phyloP scores from a whole-genome alignment of 768 basidiomycete species.

The Cubamyces sp. region DNA sequence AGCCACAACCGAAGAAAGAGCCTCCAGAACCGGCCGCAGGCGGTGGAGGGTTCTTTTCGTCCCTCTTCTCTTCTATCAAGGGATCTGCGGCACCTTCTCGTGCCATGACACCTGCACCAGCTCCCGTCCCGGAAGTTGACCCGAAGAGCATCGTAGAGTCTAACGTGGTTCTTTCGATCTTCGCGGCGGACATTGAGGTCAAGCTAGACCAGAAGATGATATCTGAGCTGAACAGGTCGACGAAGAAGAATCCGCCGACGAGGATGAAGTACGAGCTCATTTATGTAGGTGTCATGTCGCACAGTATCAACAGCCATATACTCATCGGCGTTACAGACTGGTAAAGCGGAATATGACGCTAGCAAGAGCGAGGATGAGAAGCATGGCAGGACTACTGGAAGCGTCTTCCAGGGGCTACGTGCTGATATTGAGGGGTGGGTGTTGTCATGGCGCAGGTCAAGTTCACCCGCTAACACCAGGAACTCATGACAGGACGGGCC shows the following conservation, averaged over 20 bases:
- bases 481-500: slow-evolving; percentile 51
- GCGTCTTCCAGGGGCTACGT: slow-evolving; percentile 84
- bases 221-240: slow-evolving; percentile 81
- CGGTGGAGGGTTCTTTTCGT: slow-evolving; percentile 42
- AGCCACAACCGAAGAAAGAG: slow-evolving; percentile 45
- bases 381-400: slow-evolving; percentile 64
- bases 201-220: slow-evolving; percentile 66
- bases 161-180: slow-evolving; percentile 64
- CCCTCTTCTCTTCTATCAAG: slow-evolving; percentile 43
- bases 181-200: slow-evolving; percentile 68
- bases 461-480: neutral
- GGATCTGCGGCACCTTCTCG: slow-evolving; percentile 36
- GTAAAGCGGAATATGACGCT: slow-evolving; percentile 78
- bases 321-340: slow-evolving; percentile 55
- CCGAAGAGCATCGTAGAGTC: slow-evolving; percentile 46
- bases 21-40: slow-evolving; percentile 25
- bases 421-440: slow-evolving; percentile 83
- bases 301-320: neutral
- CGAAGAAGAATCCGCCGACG: slow-evolving; percentile 90
- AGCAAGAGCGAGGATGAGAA: slow-evolving; percentile 69
- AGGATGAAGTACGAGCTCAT: slow-evolving; percentile 81
- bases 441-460: neutral
- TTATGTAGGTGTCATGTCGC: slow-evolving; percentile 56
- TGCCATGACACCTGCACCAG: slow-evolving; percentile 38
- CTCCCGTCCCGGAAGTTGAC: slow-evolving; percentile 35